Evolutionary conservation across 225 moss, liverwort and hornwort species (phyloP), one percentile per base, ranked within the genome.

Genomic region (Ulota crispa): DNA sequence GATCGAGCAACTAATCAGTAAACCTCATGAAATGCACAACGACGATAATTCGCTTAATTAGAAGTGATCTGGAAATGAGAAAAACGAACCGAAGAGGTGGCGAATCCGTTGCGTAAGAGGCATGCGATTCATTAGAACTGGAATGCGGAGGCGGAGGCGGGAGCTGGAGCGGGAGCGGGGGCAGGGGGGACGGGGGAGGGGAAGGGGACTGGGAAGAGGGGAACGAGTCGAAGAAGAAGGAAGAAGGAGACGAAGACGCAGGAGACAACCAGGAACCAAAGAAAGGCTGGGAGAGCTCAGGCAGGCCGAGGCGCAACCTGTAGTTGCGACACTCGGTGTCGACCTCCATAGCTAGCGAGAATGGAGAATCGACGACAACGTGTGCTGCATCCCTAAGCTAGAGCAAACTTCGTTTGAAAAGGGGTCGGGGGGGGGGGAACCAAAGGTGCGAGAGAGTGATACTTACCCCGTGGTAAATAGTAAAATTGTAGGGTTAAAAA

Each of bases 181-280:
- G 78, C 20, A 34, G 30, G 3, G 77, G 55, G 21, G 69, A 76
- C 18, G 26, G 63, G 32, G 52, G 67, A 31, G 60, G 68, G 14
- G 64, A 30, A 75, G 56, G 59, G 32, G 60, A 72, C 45, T 31
- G 63, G 30, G 60, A 78, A 59, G 47, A 13, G 8, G 85, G 32
- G 19, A 54, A 36, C 1, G 84, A 81, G 34, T 87, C 85, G 52
- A 82, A 79, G 54, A 80, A 20, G 78, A 82, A 82, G 56, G 73
- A 80, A 9, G 69, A 23, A 21, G 81, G 66, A 27, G 81, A 32
- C 16, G 78, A 59, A 18, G 83, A 54, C 5, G 81, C 78, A 5
- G 90, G 83, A 21, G 92, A 83, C 2, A 94, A 83, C 90, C 93
- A 94, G 71, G 93, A 92, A 36, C 93, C 94, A 30, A 88, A 75